Evolutionary conservation across 345 rosid genomes (phyloP), one percentile per base, ranked within the genome.

Genomic region (Aquilaria sinensis): DNA sequence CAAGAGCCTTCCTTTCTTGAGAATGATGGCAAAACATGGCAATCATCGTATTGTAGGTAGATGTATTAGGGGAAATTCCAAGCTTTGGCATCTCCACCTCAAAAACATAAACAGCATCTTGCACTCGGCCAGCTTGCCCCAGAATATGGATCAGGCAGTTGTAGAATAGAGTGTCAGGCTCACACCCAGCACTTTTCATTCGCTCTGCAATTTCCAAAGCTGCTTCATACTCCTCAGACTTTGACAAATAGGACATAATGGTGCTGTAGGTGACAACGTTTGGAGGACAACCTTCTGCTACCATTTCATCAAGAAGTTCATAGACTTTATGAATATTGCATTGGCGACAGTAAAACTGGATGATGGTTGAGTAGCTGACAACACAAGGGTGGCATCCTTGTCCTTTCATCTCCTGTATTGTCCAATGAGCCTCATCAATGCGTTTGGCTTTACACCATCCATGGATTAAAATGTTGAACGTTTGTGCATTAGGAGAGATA

Each of bases 331-430:
- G 6, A 57, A 78, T 83, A 31, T 76, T 74, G 59, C 53, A 31
- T 16, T 64, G 78, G 58, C 67, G 68, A 55, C 96, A 89, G 58
- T 85, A 80, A 68, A 78, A 81, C 47, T 75, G 78, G 37, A 89
- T 71, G 16, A 92, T 77, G 41, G 85, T 84, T 0, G 96, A 87
- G 72, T 87, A 92, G 60, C 96, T 87, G 57, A 89, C 83, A 16
- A 84, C 90, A 70, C 85, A 84, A 47, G 91, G 96, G 13, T 46
- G 75, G 53, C 51, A 71, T 0, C 91, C 97, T 41, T 83, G 65
- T 1, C 96, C 98, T 70, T 73, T 92, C 98, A 92, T 92, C 70
- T 92, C 96, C 52, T 87, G 91, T 37, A 92, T 71, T 6, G 96
- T 84, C 96, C 98, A 92, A 3, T 72, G 78, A 51, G 96, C 98